Base-by-base conservation (phyloP, 2,329 filamentous ascomycete genomes). In the Plectosphaerella cucumerina region DNA sequence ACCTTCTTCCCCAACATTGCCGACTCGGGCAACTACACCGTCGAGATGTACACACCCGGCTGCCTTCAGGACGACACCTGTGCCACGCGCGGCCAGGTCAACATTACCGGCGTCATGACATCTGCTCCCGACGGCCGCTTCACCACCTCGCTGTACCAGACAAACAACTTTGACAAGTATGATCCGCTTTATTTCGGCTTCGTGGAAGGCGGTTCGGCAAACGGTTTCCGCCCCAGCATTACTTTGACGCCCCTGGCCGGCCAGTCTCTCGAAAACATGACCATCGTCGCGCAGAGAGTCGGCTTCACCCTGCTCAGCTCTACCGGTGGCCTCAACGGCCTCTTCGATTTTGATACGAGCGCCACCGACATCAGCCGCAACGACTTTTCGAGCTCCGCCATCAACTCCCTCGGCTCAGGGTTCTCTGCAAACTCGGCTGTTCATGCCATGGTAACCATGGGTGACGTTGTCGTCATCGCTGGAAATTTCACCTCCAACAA, bases 91-190 rank as follows among this genome's bases (percentile, higher is more conserved):
- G 94, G 93, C 15, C 81, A 84, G 60, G 86, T 97, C 51, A 91
- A 91, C 58, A 77, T 99, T 48, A 93, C 88, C 1, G 89, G 85
- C 33, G 78, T 77, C 21, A 84, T 94, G 74, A 80, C 83, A 3
- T 61, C 76, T 63, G 61, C 70, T 50, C 63, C 68, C 59, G 59
- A 71, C 47, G 65, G 68, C 34, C 74, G 80, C 5, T 76, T 85
- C 51, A 77, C 81, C 23, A 82, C 77, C 1, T 78, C 81, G 1
- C 72, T 97, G 8, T 95, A 81, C 65, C 94, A 99, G 69, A 96
- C 92, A 17, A 99, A 99, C 70, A 81, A 95, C 65, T 95, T 86
- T 66, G 93, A 97, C 74, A 99, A 99, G 69, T 97, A 96, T 63
- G 94, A 99, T 64, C 85, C 89, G 59, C 85, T 99, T 52, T 96